Percentiles rank a stretch among this genome's conserved stretches.
Conservation (phyloP, 2,329 filamentous ascomycete species). For the Huntiella abstrusa region DNA sequence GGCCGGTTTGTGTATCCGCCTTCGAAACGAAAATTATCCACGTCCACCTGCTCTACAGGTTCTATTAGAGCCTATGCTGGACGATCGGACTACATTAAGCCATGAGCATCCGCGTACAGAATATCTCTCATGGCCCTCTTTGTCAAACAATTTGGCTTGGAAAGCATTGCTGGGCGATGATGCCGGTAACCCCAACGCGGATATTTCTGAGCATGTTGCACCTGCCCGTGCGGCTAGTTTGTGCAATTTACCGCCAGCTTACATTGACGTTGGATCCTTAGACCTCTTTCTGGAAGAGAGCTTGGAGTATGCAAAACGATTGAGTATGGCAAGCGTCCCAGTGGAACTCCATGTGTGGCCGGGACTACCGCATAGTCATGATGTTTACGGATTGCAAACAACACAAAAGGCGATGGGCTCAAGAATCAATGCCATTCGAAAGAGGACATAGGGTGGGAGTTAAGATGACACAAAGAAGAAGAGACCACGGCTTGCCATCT, state of each 20-base stretch:
- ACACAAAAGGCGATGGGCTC: constrained; percentile 8
- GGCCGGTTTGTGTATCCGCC: constrained; percentile 21
- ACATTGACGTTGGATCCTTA: constrained; percentile 21
- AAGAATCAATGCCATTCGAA: constrained; percentile 4
- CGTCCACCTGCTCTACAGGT: constrained; percentile 17
- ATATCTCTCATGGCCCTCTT: constrained; percentile 12
- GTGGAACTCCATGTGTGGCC: constrained; percentile 24
- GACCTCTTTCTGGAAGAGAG: constrained; percentile 22
- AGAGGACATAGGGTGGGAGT: background rate
- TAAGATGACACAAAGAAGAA: background rate
- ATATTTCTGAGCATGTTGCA: constrained; percentile 13
- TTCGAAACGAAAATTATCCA: constrained; percentile 14
- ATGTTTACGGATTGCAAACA: constrained; percentile 7
- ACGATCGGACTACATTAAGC: constrained; percentile 15
- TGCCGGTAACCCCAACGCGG: constrained; percentile 11
- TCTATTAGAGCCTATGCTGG: constrained; percentile 19
- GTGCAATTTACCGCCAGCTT: constrained; percentile 19
- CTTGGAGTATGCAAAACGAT: constrained; percentile 17
- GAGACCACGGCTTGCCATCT: too few relatives aligned
- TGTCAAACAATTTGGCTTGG: constrained; percentile 15
- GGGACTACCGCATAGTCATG: constrained; percentile 20
- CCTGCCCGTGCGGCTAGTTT: constrained; percentile 15
- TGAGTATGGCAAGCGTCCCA: constrained; percentile 18
- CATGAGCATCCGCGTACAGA: constrained; percentile 1
- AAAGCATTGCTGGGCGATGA: constrained; percentile 12